These are phyloP conservation scores for Pichia ethanolica DNA, from an alignment of 805 yeast genomes.

Conservation along the genomic window DNA sequence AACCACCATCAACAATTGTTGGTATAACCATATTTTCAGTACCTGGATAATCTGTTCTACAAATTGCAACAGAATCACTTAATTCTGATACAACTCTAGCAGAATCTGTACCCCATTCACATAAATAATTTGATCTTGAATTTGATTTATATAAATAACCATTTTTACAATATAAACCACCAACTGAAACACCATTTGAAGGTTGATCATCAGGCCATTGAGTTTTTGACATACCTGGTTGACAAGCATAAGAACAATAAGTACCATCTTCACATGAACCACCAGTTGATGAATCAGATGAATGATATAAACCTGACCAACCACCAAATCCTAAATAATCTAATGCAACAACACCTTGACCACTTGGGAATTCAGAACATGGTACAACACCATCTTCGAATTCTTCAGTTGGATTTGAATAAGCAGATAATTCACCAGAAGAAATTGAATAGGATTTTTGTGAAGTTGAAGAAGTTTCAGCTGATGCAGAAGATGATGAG, in stretches of 20 bases:
- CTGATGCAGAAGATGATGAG: slow-evolving; percentile 24
- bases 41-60: slow-evolving; percentile 99
- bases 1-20: slow-evolving; percentile 69
- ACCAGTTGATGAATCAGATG: slow-evolving; percentile 36
- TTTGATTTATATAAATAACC: slow-evolving; percentile 84
- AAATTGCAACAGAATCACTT: slow-evolving; percentile 66
- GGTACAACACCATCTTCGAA: slow-evolving; percentile 68
- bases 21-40: slow-evolving; percentile 98
- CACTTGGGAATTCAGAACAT: slow-evolving; percentile 69
- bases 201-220: slow-evolving; percentile 96
- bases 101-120: slow-evolving; percentile 77
- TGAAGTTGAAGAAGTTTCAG: slow-evolving; percentile 20
- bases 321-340: slow-evolving; percentile 67
- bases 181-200: slow-evolving; percentile 79
- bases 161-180: slow-evolving; percentile 81
- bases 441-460: slow-evolving; percentile 31
- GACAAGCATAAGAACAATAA: slow-evolving; percentile 97
- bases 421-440: slow-evolving; percentile 54
- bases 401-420: slow-evolving; percentile 45
- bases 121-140: slow-evolving; percentile 56
- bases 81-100: slow-evolving; percentile 65
- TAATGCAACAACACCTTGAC: slow-evolving; percentile 74
- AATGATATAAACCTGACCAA: slow-evolving; percentile 53
- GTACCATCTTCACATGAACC: slow-evolving; percentile 76
- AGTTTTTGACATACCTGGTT: slow-evolving; percentile 97